phyloP scores from a whole-genome alignment of 139 green algal genomes.

The Tetraselmis chui region DNA sequence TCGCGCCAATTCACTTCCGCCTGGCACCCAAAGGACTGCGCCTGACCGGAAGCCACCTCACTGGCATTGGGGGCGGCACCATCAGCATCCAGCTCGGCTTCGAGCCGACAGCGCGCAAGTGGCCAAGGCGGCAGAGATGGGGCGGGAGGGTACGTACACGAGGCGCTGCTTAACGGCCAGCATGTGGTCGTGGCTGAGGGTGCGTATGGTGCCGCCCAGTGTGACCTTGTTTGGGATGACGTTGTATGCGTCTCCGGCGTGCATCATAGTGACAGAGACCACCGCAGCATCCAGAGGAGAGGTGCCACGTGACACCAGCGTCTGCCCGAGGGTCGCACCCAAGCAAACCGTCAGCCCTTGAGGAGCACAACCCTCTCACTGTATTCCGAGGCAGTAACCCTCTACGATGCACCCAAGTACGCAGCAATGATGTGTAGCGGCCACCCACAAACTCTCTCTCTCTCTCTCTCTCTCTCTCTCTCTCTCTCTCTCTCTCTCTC shows the following conservation, averaged over 20 bases:
- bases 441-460: too few species aligned
- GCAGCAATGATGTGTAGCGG: too few species aligned
- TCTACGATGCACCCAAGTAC: too few species aligned
- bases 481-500: too few species aligned
- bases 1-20: conserved; percentile 58
- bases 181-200: conserved; percentile 39
- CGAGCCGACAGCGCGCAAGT: not conserved
- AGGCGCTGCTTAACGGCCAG: conserved; percentile 25
- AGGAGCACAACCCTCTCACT: too few species aligned
- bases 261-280: conserved; percentile 69
- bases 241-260: conserved; percentile 68
- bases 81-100: not conserved
- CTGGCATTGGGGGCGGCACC: not conserved
- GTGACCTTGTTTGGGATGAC: conserved; percentile 67
- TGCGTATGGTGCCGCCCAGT: conserved; percentile 68
- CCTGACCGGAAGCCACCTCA: conserved; percentile 32
- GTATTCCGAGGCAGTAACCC: too few species aligned
- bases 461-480: too few species aligned
- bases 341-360: too few species aligned
- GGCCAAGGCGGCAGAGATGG: conserved; percentile 31
- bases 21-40: conserved; percentile 54
- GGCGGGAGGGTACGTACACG: conserved; percentile 28
- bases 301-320: conserved; percentile 73
- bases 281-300: conserved; percentile 73
- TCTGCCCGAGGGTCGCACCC: conserved; percentile 36